Evolutionary conservation across 2,329 filamentous ascomycete genomes (phyloP).

Genomic region (Botrytis sinoallii): DNA sequence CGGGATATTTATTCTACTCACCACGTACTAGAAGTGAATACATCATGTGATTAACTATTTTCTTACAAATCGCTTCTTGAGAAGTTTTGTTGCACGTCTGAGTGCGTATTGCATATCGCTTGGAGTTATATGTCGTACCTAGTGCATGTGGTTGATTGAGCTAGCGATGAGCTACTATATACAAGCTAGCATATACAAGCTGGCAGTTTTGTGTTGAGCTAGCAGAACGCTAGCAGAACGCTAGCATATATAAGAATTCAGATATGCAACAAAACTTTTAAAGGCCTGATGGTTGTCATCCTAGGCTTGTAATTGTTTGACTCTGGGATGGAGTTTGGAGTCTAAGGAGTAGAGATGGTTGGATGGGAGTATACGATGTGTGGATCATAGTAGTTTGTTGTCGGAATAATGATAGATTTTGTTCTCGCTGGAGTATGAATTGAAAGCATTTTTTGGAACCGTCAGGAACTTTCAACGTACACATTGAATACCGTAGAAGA

Average conservation of each 20-base stretch:
- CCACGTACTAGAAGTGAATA: too few relatives aligned
- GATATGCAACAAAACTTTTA: neutral
- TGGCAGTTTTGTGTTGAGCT: too few relatives aligned
- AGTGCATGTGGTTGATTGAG: too few relatives aligned
- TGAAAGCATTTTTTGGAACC: accelerated
- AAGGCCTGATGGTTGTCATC: neutral
- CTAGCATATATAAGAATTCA: neutral
- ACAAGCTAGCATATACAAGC: too few relatives aligned
- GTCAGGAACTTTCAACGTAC: accelerated
- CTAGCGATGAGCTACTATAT: too few relatives aligned
- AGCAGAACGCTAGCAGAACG: neutral
- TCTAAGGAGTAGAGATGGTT: neutral
- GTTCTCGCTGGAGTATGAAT: accelerated
- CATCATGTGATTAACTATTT: too few relatives aligned
- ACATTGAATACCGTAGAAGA: accelerated
- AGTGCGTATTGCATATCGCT: too few relatives aligned
- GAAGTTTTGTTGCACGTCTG: too few relatives aligned
- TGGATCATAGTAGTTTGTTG: neutral
- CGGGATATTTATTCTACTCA: too few relatives aligned
- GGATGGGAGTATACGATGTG: neutral
- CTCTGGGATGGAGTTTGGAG: neutral
- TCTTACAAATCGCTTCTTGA: too few relatives aligned
- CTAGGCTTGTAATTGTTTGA: neutral
- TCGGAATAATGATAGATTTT: neutral
- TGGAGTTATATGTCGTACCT: too few relatives aligned